phyloP scores from a whole-genome alignment of 2,329 filamentous ascomycete genomes.

The Ilyonectria destructans region DNA sequence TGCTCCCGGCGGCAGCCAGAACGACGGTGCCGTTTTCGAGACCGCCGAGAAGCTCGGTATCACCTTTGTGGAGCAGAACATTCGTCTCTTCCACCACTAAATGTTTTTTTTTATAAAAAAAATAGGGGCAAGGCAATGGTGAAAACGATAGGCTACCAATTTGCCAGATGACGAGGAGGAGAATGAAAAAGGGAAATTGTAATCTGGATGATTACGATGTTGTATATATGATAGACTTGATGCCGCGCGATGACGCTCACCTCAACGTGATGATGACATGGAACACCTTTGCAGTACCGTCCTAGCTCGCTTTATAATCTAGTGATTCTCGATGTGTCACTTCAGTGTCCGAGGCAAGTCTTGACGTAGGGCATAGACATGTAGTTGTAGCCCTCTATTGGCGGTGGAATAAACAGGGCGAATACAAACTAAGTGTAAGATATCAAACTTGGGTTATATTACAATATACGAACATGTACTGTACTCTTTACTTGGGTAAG shows the following conservation, averaged over 20 bases:
- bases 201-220: conserved; percentile 34
- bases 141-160: conserved; percentile 4
- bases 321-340: neutral
- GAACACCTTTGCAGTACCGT: conserved; percentile 22
- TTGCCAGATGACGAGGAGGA: conserved; percentile 8
- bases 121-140: neutral
- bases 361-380: too few relatives aligned
- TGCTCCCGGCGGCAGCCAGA: conserved; percentile 91
- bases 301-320: conserved; percentile 13
- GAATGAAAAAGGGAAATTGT: conserved; percentile 14
- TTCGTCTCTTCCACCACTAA: conserved; percentile 95
- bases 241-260: conserved; percentile 39
- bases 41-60: conserved; percentile 79
- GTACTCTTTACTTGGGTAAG: too few relatives aligned
- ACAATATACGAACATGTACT: too few relatives aligned
- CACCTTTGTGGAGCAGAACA: conserved; percentile 95
- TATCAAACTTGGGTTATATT: too few relatives aligned
- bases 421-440: too few relatives aligned
- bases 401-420: too few relatives aligned
- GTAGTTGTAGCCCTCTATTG: too few relatives aligned
- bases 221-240: conserved; percentile 48
- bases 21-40: conserved; percentile 85
- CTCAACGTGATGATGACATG: conserved; percentile 47
- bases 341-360: neutral
- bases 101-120: neutral